These are phyloP conservation scores for Pelomyxa schiedti DNA, from an alignment of 78 protist genomes.

Conservation along the genomic window DNA sequence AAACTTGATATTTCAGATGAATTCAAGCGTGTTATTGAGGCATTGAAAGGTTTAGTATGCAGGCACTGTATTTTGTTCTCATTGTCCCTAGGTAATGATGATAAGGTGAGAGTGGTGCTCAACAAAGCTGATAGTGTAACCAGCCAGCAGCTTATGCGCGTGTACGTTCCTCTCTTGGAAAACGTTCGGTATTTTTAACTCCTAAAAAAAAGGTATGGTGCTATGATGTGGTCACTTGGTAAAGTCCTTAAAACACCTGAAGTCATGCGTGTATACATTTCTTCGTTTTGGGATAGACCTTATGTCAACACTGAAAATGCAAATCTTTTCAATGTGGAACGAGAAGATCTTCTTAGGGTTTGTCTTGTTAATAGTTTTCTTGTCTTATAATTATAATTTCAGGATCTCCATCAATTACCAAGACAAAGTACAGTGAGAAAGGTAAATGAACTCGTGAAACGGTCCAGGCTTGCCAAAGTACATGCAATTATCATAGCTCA, in stretches of 20 bases:
- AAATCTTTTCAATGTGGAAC: constrained; percentile 41
- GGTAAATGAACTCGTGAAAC: constrained; percentile 73
- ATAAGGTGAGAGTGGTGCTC: constrained; percentile 76
- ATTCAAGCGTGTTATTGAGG: constrained; percentile 46
- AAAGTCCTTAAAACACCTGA: constrained; percentile 61
- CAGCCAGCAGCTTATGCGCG: constrained; percentile 76
- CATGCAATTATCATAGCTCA: constrained; percentile 47
- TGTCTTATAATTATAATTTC: too few relatives aligned
- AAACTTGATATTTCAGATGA: constrained; percentile 83
- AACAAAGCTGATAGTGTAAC: constrained; percentile 73
- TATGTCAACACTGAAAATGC: constrained; percentile 19
- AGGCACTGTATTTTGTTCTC: not conserved
- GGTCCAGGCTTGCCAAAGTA: constrained; percentile 51
- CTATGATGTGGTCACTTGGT: constrained; percentile 78
- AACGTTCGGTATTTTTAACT: not conserved
- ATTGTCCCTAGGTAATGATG: constrained; percentile 70
- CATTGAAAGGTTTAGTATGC: constrained; percentile 28
- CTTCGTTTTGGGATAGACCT: constrained; percentile 80
- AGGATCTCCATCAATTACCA: constrained; percentile 47
- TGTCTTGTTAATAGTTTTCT: not conserved
- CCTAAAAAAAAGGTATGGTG: constrained; percentile 63
- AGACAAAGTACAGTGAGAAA: constrained; percentile 42
- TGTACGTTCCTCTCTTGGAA: too few relatives aligned
- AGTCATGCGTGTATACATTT: constrained; percentile 76
- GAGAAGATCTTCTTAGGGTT: constrained; percentile 19